phyloP scores from a whole-genome alignment of 1,139 yeast genomes.

The Candida neerlandica region DNA sequence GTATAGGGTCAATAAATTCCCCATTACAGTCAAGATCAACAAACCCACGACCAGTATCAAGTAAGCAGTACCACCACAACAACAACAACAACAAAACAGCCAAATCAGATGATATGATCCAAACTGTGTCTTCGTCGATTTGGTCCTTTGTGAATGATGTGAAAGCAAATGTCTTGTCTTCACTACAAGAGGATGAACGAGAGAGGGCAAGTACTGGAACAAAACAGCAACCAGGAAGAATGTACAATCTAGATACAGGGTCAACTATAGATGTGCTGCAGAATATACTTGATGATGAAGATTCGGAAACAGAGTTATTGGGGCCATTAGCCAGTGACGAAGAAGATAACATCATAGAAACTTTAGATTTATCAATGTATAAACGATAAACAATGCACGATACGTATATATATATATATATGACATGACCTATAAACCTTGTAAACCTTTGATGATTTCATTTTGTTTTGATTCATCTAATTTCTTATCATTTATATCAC shows the following conservation, averaged over 20 bases:
- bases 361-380: conserved; percentile 32
- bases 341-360: conserved; percentile 21
- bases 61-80: neutral
- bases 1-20: conserved; percentile 26
- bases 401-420: neutral
- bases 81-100: neutral
- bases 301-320: conserved; percentile 15
- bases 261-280: conserved; percentile 21
- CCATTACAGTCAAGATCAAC: conserved; percentile 29
- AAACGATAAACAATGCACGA: conserved; percentile 8
- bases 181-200: conserved; percentile 34
- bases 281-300: conserved; percentile 6
- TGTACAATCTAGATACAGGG: conserved; percentile 34
- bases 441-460: conserved; percentile 54
- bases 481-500: conserved; percentile 40
- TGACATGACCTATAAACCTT: conserved; percentile 22
- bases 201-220: neutral
- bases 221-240: conserved; percentile 9
- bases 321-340: conserved; percentile 12
- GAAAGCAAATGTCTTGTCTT: conserved; percentile 38
- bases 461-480: conserved; percentile 47
- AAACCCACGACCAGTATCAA: conserved; percentile 1
- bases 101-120: conserved; percentile 39
- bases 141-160: conserved; percentile 52
- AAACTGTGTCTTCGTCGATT: conserved; percentile 44